Evolutionary conservation across 805 yeast species (phyloP).

Genomic region (Hanseniaspora occidentalis): DNA sequence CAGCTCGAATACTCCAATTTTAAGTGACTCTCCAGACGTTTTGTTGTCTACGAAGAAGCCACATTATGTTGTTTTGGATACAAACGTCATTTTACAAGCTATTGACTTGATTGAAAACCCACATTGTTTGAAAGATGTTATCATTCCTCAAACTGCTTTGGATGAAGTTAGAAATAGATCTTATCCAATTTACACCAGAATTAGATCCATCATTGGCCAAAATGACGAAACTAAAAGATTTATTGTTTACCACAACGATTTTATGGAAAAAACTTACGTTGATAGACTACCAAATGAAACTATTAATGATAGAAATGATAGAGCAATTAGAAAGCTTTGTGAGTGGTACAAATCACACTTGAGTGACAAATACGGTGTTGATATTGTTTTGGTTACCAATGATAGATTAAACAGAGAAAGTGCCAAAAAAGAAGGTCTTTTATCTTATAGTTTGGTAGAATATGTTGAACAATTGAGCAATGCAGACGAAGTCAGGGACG

Average conservation of each 20-base stretch:
- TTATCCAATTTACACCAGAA: conserved; percentile 74
- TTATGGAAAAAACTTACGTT: conserved; percentile 56
- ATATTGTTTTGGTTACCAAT: conserved; percentile 55
- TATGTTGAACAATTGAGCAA: conserved; percentile 63
- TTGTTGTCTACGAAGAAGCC: conserved; percentile 31
- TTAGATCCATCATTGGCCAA: conserved; percentile 60
- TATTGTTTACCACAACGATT: conserved; percentile 88
- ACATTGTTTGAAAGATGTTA: conserved; percentile 72
- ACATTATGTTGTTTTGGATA: conserved; percentile 81
- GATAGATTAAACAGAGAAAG: conserved; percentile 54
- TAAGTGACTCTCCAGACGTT: conserved; percentile 53
- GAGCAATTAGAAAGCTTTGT: conserved; percentile 71
- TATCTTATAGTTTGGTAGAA: conserved; percentile 46
- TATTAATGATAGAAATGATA: conserved; percentile 81
- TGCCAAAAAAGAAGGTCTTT: conserved; percentile 41
- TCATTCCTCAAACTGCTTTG: conserved; percentile 87
- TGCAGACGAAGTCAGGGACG: conserved; percentile 62
- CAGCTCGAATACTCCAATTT: conserved; percentile 26
- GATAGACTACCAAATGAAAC: conserved; percentile 52
- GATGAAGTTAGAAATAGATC: conserved; percentile 87
- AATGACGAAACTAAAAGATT: conserved; percentile 45
- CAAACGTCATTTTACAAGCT: conserved; percentile 77
- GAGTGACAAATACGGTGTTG: conserved; percentile 25
- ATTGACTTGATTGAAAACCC: conserved; percentile 79
- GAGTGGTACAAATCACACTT: conserved; percentile 66